phyloP scores from a whole-genome alignment of 257 asterid genomes.

The Rehmannia glutinosa region DNA sequence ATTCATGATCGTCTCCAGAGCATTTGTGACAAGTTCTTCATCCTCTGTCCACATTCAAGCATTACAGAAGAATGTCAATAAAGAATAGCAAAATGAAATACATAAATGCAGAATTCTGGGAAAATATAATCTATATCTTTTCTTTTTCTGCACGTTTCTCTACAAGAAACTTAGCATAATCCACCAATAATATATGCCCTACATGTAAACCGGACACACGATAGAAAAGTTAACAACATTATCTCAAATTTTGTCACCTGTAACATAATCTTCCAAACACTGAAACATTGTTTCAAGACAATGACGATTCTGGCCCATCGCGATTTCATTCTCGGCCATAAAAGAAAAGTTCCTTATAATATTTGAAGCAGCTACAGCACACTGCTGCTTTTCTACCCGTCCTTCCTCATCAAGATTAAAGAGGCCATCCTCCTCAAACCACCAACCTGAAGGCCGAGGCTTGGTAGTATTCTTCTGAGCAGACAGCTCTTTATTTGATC shows the following conservation, averaged over 20 bases:
- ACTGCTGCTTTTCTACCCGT: conserved; percentile 81
- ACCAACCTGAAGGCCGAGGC: conserved; percentile 77
- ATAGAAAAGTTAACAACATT: neutral
- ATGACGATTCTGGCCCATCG: conserved; percentile 94
- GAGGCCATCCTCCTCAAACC: conserved; percentile 97
- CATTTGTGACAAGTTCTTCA: conserved; percentile 92
- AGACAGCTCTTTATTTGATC: conserved; percentile 54
- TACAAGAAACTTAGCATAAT: neutral
- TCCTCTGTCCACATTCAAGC: conserved; percentile 60
- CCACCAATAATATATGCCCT: no score
- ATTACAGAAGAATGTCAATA: conserved; percentile 19
- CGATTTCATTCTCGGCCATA: conserved; percentile 95
- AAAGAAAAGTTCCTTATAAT: conserved; percentile 89
- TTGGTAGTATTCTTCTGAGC: conserved; percentile 47
- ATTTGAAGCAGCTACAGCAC: conserved; percentile 96
- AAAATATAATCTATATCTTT: neutral
- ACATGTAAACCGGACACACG: neutral
- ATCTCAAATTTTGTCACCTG: conserved; percentile 43
- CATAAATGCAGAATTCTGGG: neutral
- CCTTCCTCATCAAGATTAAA: conserved; percentile 93
- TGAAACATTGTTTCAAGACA: conserved; percentile 91
- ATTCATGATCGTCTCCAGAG: conserved; percentile 84
- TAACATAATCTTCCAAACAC: conserved; percentile 82
- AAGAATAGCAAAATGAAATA: neutral
- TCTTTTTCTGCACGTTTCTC: neutral